Base-by-base conservation (phyloP, 208 protist species). In the Acanthamoeba healyi region DNA sequence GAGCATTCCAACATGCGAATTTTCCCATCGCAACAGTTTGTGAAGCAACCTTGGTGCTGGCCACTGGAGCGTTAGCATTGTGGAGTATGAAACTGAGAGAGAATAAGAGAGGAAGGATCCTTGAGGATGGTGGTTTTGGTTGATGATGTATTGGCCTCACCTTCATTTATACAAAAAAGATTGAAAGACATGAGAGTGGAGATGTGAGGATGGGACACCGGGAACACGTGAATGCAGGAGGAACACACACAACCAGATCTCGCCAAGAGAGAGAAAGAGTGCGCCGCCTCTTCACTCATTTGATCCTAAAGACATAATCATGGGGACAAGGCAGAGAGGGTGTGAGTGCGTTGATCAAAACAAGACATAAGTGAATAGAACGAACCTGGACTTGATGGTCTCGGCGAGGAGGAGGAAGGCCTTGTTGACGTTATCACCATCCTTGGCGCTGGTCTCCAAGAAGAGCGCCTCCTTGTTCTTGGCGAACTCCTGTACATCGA, bases 401-500 rank as follows among this genome's bases (percentile, higher is more conserved):
- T 87, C 79, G 22, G 86, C 86, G 24, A 92, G 86, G 24, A 56
- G 36, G 61, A 56, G n/a, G 86, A 92, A 92, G 14, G 86, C 86
- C 46, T 92, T 77, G 56, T 70, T 79, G 86, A 92, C 86, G 29
- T 92, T 92, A 9, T 44, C 46, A 56, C 56, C 56, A 40, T 92
- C 86, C 86, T 92, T 92, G 86, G 86, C 86, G 86, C 86, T 92
- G 26, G 86, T 92, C 86, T 92, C 86, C 54, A 92, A 34, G 42
- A 79, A 92, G 29, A 92, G 58, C 19, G 86, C 86, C 26, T 92
- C 65, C 61, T 70, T 77, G 29, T 56, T 92, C 36, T 92, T 65
- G 36, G 86, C 86, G 32, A 77, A 70, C 42, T 92, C 86, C 86
- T 92, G 58, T 3, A 42, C 15, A n/a, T 19, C 32, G 40, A 82